Percentiles rank a stretch among this genome's conserved stretches.
phyloP scores from a whole-genome alignment of 345 rosid genomes.

The Anacardium occidentale region DNA sequence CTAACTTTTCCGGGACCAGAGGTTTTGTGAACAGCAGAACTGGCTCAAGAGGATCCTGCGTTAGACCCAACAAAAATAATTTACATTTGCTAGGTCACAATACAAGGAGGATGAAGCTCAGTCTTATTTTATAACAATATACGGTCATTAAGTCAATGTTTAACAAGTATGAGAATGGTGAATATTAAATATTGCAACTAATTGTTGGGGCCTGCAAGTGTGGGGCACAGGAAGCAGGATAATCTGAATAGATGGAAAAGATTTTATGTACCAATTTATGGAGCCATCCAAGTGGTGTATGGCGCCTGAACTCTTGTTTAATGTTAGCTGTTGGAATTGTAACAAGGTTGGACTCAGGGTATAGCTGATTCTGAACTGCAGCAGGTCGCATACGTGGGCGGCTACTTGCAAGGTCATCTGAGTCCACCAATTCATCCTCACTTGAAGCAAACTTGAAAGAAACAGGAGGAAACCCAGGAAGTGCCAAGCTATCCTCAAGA shows the following conservation, averaged over 20 bases:
- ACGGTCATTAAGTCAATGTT: neutral
- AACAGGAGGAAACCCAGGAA: slow-evolving; percentile 62
- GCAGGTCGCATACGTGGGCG: slow-evolving; percentile 52
- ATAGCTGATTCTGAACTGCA: slow-evolving; percentile 43
- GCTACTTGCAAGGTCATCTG: slow-evolving; percentile 69
- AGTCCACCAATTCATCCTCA: slow-evolving; percentile 84
- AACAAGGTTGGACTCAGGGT: slow-evolving; percentile 42
- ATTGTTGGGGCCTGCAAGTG: slow-evolving; percentile 3
- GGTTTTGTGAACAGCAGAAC: slow-evolving; percentile 87
- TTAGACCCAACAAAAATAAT: slow-evolving; percentile 4
- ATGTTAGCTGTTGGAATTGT: slow-evolving; percentile 46
- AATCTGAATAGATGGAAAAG: slow-evolving; percentile 2
- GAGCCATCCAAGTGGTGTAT: slow-evolving; percentile 68
- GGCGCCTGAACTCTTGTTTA: slow-evolving; percentile 75
- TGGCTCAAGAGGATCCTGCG: slow-evolving; percentile 92
- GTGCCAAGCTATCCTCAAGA: slow-evolving; percentile 66
- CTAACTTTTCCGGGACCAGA: slow-evolving; percentile 81
- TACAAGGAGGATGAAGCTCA: neutral
- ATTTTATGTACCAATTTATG: slow-evolving; percentile 59
- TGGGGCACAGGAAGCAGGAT: slow-evolving; percentile 3
- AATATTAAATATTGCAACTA: neutral
- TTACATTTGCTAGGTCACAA: slow-evolving; percentile 2
- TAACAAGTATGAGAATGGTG: slow-evolving; percentile 2
- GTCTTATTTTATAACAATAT: too few species aligned
- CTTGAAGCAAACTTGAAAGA: slow-evolving; percentile 76